These are phyloP conservation scores for Pascua guehoae DNA, from an alignment of 1,284 basidiomycete genomes.

Conservation along the genomic window DNA sequence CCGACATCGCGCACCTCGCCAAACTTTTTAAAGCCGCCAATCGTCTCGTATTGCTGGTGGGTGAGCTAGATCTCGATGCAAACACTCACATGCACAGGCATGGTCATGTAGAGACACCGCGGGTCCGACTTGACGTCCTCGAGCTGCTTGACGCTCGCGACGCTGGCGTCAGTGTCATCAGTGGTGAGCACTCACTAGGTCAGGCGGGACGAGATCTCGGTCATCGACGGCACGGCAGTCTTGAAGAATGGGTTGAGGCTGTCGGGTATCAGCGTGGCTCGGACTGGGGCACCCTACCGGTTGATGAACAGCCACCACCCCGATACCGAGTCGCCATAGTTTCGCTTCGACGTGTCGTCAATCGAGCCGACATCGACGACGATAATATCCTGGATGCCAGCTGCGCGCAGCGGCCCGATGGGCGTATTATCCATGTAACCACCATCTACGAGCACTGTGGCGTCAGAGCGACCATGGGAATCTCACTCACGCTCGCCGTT, in stretches of 20 bases:
- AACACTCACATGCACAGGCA: constrained; percentile 83
- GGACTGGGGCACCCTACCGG: constrained; percentile 57
- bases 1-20: constrained; percentile 70
- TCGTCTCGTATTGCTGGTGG: constrained; percentile 38
- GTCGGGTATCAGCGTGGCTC: constrained; percentile 14
- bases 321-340: constrained; percentile 91
- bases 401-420: constrained; percentile 85
- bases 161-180: constrained; percentile 56
- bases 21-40: constrained; percentile 48
- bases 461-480: constrained; percentile 10
- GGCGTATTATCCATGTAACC: constrained; percentile 91
- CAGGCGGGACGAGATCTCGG: constrained; percentile 91
- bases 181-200: constrained; percentile 68
- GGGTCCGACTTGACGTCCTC: constrained; percentile 89
- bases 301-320: constrained; percentile 96
- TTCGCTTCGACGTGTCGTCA: constrained; percentile 91
- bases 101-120: constrained; percentile 85
- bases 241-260: constrained; percentile 75
- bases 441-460: constrained; percentile 78
- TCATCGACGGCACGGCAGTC: constrained; percentile 80
- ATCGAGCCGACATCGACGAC: constrained; percentile 93
- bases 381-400: constrained; percentile 89
- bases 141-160: constrained; percentile 89
- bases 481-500: constrained; percentile 66
- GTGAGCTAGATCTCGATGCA: background rate